Conservation (phyloP, 2,329 filamentous ascomycete genomes). For the Talaromyces funiculosus region DNA sequence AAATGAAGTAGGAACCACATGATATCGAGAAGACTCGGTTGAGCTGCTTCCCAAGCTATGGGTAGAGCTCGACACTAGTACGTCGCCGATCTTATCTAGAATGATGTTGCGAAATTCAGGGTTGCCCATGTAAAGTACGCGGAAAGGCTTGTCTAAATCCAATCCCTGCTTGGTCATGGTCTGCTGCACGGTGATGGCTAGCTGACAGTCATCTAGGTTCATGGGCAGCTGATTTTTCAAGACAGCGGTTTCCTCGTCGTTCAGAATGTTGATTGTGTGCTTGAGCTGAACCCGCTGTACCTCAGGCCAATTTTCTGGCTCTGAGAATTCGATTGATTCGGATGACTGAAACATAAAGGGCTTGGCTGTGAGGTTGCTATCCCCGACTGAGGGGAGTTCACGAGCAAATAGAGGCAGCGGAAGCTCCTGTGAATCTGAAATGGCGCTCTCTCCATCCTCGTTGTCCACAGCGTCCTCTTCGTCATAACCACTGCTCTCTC, state of each 20-base stretch:
- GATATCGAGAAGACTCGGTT: slow-evolving; percentile 41
- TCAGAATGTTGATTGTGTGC: slow-evolving; percentile 37
- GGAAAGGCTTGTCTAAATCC: slow-evolving; percentile 39
- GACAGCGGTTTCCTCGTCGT: slow-evolving; percentile 24
- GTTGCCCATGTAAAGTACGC: slow-evolving; percentile 40
- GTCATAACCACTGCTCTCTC: slow-evolving; percentile 33
- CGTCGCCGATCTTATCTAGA: slow-evolving; percentile 45
- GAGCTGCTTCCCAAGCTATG: slow-evolving; percentile 30
- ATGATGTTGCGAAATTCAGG: slow-evolving; percentile 35
- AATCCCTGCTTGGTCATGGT: slow-evolving; percentile 38
- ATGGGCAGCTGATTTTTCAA: slow-evolving; percentile 25
- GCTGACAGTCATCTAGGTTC: slow-evolving; percentile 25
- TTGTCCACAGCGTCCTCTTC: slow-evolving; percentile 28
- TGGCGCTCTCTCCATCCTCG: slow-evolving; percentile 28
- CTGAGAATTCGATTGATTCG: slow-evolving; percentile 39
- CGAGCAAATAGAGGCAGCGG: slow-evolving; percentile 25
- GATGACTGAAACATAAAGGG: slow-evolving; percentile 28
- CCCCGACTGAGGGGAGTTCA: slow-evolving; percentile 26
- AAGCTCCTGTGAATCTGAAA: slow-evolving; percentile 27
- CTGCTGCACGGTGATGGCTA: slow-evolving; percentile 40
- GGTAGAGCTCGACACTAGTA: slow-evolving; percentile 38
- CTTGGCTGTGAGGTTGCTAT: slow-evolving; percentile 32
- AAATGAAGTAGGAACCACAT: slow-evolving; percentile 45
- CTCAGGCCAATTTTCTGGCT: slow-evolving; percentile 37
- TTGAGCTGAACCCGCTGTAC: slow-evolving; percentile 37